These are phyloP conservation scores for Pinguiococcus pyrenoidosus DNA, from an alignment of 108 stramenopile genomes.

Conservation along the genomic window DNA sequence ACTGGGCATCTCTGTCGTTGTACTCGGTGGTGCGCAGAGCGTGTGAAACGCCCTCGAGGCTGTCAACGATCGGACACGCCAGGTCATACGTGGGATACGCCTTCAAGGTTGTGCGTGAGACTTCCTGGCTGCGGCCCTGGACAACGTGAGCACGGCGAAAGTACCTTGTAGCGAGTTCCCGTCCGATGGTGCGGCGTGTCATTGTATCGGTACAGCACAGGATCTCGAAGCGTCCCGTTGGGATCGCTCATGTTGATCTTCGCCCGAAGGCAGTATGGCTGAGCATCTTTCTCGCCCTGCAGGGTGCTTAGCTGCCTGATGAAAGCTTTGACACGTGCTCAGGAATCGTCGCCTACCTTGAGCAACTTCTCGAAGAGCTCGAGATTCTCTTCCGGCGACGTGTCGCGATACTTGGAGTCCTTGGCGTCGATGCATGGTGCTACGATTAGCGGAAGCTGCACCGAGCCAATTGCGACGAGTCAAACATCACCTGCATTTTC, in stretches of 20 bases:
- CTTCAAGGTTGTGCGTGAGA: too few species aligned
- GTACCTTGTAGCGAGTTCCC: constrained; percentile 86
- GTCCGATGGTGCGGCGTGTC: constrained; percentile 81
- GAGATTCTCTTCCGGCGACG: constrained; percentile 54
- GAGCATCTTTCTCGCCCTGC: constrained; percentile 40
- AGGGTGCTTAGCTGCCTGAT: too few species aligned
- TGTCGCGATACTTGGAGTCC: constrained; percentile 44
- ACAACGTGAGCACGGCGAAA: too few species aligned
- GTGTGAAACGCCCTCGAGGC: constrained; percentile 93
- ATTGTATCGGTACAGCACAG: constrained; percentile 90
- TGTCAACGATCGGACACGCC: constrained; percentile 98
- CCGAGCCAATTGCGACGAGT: too few species aligned
- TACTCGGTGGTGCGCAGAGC: constrained; percentile 97
- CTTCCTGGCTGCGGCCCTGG: too few species aligned
- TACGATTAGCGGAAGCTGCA: too few species aligned
- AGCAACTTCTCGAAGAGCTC: constrained; percentile 69
- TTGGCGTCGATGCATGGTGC: constrained; percentile 15
- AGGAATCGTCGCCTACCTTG: constrained; percentile 54
- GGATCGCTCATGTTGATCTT: constrained; percentile 86
- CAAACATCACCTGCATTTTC: neutral
- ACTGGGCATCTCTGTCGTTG: constrained; percentile 91
- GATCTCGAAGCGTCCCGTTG: constrained; percentile 96
- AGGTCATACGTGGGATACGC: constrained; percentile 99
- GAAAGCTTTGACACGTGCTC: too few species aligned
- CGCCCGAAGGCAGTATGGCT: constrained; percentile 73